These are phyloP conservation scores for Ascochyta fabae DNA, from an alignment of 2,329 filamentous ascomycete species.

Conservation along the genomic window DNA sequence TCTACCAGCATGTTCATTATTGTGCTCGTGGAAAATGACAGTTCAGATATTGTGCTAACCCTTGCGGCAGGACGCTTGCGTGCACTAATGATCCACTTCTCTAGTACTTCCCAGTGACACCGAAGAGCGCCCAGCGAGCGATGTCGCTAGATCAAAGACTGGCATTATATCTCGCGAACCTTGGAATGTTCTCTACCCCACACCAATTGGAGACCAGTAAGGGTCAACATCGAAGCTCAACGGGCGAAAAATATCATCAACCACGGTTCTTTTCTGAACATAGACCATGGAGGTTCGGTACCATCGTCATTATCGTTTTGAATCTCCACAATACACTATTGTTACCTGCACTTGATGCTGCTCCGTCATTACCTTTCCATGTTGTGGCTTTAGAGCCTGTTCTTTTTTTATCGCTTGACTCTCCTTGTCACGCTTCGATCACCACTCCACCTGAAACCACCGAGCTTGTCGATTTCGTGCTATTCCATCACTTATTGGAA, in stretches of 20 bases:
- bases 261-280: not conserved
- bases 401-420: not conserved
- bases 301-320: not conserved
- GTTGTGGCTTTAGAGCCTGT: not conserved
- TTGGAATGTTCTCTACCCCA: not conserved
- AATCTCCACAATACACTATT: not conserved
- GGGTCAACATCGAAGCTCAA: not conserved
- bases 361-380: not conserved
- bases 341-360: not conserved
- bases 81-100: not conserved
- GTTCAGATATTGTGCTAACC: no score
- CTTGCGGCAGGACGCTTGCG: not conserved
- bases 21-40: no score
- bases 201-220: not conserved
- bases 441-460: not conserved
- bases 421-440: not conserved
- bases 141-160: not conserved
- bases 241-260: not conserved
- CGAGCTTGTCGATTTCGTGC: not conserved
- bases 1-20: no score
- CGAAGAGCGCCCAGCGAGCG: not conserved
- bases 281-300: not conserved
- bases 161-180: not conserved
- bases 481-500: not conserved
- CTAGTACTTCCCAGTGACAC: not conserved